Evolutionary conservation across 176 grass and related monocot genomes (phyloP), one percentile per base, ranked within the genome.

Genomic region (Tuctoria greenei): DNA sequence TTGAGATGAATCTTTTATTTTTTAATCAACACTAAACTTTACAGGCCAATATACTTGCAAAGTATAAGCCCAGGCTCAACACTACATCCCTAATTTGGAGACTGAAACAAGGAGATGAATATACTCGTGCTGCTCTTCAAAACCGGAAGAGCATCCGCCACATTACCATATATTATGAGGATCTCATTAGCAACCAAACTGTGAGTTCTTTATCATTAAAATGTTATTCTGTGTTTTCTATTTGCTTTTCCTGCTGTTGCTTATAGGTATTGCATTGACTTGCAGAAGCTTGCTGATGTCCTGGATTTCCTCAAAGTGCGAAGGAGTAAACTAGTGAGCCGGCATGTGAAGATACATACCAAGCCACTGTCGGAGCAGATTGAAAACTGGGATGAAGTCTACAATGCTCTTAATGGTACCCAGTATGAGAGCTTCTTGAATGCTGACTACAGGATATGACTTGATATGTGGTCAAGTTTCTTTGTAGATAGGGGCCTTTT

Each of bases 371-470:
- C 83, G 0, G 83, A 91, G 15, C 86, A 97, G 35, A 88, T 97
- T 38, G 88, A 83, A 40, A 97, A 97, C 67, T 97, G 93, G 93
- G 88, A 81, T 27, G 88, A 90, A 58, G 88, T 97, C 71, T 93
- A 87, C 17, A 69, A 41, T 71, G 36, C 66, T 17, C 83, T 97
- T 60, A 93, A 91, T 8, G 86, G 86, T 43, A 93, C 90, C 46
- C 71, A 80, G 57, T 97, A 91, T n/a, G 88, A 86, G 67, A 80
- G 73, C 21, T 93, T 97, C 86, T 69, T 97, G 79, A 79, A 89
- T 51, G 76, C 86, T 71, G 93, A 93, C 66, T 97, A 93, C 61
- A 52, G 38, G 55, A 74, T 82, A 71, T 92, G 76, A 79, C 70
- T 73, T 38, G 42, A 61, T 20, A 23, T 40, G 34, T 24, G 54